These are phyloP conservation scores for Plasmodium adleri DNA, from an alignment of 169 alveolate species.

Conservation along the genomic window DNA sequence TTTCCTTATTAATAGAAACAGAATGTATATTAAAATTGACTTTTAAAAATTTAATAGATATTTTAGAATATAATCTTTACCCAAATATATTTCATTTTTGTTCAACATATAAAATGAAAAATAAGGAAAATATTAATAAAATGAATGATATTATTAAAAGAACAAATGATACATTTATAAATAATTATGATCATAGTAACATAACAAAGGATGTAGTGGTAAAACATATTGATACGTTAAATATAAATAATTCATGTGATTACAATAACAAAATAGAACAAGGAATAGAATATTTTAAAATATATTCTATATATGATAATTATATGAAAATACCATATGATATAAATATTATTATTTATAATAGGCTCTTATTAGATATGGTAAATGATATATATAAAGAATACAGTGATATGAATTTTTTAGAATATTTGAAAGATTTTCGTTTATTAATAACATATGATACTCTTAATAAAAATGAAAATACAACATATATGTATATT, in stretches of 20 bases:
- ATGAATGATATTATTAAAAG: not conserved
- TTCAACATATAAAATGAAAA: not conserved
- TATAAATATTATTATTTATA: constrained; percentile 33
- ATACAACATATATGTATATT: constrained; percentile 21
- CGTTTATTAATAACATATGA: constrained; percentile 50
- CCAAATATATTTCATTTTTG: constrained; percentile 52
- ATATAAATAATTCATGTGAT: not conserved
- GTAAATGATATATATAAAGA: constrained; percentile 28
- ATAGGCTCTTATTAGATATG: constrained; percentile 44
- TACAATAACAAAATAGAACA: not conserved
- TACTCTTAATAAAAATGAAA: not conserved
- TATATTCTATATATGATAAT: constrained; percentile 9
- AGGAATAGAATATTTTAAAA: not conserved
- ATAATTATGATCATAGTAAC: not conserved
- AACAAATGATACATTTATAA: not conserved
- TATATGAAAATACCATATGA: constrained; percentile 42
- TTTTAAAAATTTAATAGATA: constrained; percentile 20
- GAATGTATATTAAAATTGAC: constrained; percentile 20
- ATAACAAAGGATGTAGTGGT: not conserved
- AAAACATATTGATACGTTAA: not conserved
- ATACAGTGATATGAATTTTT: not conserved
- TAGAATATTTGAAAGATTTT: constrained; percentile 14
- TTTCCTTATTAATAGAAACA: constrained; percentile 51
- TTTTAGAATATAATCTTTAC: constrained; percentile 36
- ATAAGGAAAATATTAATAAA: not conserved